Evolutionary conservation across 23 red algal genomes (phyloP).

Genomic region (Gracilaria domingensis): DNA sequence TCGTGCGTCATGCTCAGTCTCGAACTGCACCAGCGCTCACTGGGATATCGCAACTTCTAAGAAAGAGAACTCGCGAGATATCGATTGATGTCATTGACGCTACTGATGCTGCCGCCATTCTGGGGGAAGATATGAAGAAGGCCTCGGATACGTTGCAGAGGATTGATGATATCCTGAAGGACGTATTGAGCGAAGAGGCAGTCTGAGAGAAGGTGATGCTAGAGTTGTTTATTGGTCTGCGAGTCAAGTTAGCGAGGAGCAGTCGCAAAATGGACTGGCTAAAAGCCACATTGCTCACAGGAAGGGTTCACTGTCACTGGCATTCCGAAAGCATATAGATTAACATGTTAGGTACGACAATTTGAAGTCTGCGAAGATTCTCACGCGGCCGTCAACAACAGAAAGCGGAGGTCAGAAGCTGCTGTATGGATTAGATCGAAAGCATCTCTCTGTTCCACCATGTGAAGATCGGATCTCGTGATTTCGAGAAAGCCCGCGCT

Average conservation of each 20-base stretch:
- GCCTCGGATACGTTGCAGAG: constrained; percentile 25
- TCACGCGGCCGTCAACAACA: too few species aligned
- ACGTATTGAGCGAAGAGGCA: constrained; percentile 10
- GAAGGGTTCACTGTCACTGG: background rate
- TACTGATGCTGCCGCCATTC: constrained; percentile 36
- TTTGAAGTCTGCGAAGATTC: too few species aligned
- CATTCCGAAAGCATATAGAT: too few species aligned
- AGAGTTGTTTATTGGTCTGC: background rate
- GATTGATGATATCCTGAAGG: constrained; percentile 18
- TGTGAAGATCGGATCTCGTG: too few species aligned
- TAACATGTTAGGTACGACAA: too few species aligned
- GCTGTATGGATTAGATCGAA: too few species aligned
- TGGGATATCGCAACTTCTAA: background rate
- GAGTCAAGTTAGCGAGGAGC: background rate
- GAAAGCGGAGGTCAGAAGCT: too few species aligned
- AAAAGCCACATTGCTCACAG: background rate
- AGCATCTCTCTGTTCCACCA: too few species aligned
- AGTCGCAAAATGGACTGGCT: too few species aligned
- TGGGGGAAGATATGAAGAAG: constrained; percentile 29
- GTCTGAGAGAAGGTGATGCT: background rate
- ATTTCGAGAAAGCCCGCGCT: too few species aligned
- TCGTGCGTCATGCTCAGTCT: constrained; percentile 56
- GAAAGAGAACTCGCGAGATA: constrained; percentile 16
- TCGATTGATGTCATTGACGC: constrained; percentile 40
- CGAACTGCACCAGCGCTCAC: constrained; percentile 56